Conservation (phyloP, 352 stramenopile species). For the Thraustotheca clavata region DNA sequence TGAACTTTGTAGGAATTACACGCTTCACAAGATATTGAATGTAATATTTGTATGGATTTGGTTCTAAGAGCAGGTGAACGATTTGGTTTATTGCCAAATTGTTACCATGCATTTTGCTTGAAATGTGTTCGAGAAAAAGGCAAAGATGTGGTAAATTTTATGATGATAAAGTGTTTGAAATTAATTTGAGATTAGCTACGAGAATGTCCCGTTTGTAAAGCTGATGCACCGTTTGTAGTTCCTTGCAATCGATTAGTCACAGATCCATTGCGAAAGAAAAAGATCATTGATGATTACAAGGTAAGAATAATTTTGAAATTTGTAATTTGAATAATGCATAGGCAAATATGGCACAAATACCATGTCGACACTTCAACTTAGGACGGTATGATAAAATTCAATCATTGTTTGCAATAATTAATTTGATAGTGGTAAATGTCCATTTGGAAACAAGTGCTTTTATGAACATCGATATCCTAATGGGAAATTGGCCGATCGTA, state of each 20-base stretch:
- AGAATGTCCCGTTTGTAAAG: slow-evolving; percentile 62
- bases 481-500: slow-evolving; percentile 41
- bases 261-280: slow-evolving; percentile 49
- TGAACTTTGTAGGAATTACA: slow-evolving; percentile 52
- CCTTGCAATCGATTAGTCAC: slow-evolving; percentile 74
- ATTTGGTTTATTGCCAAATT: slow-evolving; percentile 75
- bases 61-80: slow-evolving; percentile 62
- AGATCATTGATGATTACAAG: slow-evolving; percentile 58
- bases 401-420: neutral
- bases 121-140: slow-evolving; percentile 57
- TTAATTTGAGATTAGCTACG: too few relatives aligned
- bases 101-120: slow-evolving; percentile 75
- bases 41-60: slow-evolving; percentile 80
- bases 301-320: slow-evolving; percentile 22
- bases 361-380: slow-evolving; percentile 77
- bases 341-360: slow-evolving; percentile 64
- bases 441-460: slow-evolving; percentile 82
- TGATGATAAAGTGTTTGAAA: too few relatives aligned
- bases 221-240: slow-evolving; percentile 78
- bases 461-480: slow-evolving; percentile 71
- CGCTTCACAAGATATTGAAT: slow-evolving; percentile 62
- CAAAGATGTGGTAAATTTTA: neutral
- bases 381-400: slow-evolving; percentile 35
- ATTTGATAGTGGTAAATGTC: slow-evolving; percentile 51
- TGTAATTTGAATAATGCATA: slow-evolving; percentile 21